These are phyloP conservation scores for Alternaria novae-zelandiae DNA, from an alignment of 2,329 filamentous ascomycete genomes.

Conservation along the genomic window DNA sequence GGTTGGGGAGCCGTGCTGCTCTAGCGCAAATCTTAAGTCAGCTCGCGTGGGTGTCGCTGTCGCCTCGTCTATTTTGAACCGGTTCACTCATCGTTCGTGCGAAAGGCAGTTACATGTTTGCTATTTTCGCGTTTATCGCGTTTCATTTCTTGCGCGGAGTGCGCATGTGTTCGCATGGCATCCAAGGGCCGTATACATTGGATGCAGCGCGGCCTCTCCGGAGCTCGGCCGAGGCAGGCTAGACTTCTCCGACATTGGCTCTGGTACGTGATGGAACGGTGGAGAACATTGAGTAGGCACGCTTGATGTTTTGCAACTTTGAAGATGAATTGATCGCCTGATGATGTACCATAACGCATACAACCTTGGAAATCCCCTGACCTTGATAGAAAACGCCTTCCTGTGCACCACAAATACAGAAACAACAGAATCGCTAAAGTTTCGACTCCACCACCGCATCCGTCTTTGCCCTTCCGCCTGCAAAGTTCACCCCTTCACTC, in stretches of 20 bases:
- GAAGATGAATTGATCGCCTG: too few species aligned
- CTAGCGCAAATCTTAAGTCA: slow-evolving; percentile 1
- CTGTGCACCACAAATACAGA: not conserved
- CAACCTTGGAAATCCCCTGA: not conserved
- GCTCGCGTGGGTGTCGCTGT: not conserved
- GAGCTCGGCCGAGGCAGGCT: not conserved
- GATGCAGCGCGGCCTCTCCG: not conserved
- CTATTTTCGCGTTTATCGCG: slow-evolving; percentile 16
- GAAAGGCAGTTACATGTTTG: not conserved
- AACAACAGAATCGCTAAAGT: slow-evolving; percentile 11
- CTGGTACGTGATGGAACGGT: not conserved
- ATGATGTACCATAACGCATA: not conserved
- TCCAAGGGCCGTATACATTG: not conserved
- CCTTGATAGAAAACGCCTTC: not conserved
- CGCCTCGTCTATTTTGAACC: slow-evolving; percentile 13
- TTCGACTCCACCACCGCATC: slow-evolving; percentile 14
- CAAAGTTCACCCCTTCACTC: slow-evolving; percentile 20
- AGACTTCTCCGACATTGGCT: not conserved
- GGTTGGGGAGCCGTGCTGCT: slow-evolving; percentile 4
- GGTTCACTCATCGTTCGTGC: slow-evolving; percentile 11
- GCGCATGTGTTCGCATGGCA: not conserved
- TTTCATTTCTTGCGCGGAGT: not conserved
- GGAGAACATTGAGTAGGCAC: not conserved
- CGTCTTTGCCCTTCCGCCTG: slow-evolving; percentile 10
- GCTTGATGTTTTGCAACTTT: too few species aligned